Percentiles rank a stretch among this genome's conserved stretches.
phyloP scores from a whole-genome alignment of 495 filamentous ascomycete species.

The Apodospora peruviana region DNA sequence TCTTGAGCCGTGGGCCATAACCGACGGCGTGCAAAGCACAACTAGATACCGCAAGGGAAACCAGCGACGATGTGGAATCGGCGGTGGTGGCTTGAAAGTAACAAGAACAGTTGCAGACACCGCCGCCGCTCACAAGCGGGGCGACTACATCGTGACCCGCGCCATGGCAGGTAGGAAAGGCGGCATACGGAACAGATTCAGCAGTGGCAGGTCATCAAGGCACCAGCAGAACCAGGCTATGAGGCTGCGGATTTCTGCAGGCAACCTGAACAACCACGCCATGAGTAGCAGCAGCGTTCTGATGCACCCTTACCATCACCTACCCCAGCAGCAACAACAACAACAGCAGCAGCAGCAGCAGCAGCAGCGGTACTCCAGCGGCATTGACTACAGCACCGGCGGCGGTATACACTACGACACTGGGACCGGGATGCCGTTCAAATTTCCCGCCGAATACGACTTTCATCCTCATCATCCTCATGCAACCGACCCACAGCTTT shows the following conservation, averaged over 20 bases:
- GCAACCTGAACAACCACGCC: not conserved
- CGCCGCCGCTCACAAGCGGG: not conserved
- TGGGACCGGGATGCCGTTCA: not conserved
- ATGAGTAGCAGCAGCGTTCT: not conserved
- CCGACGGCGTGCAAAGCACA: slow-evolving; percentile 38
- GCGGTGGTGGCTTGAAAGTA: not conserved
- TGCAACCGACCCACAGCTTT: not conserved
- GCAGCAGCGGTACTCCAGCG: not conserved
- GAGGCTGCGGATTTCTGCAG: not conserved
- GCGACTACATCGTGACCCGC: not conserved
- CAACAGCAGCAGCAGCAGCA: not conserved
- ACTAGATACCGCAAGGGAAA: slow-evolving; percentile 43
- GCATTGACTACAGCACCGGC: not conserved
- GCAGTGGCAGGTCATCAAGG: not conserved
- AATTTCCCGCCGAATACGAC: not conserved
- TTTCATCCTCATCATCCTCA: slow-evolving; percentile 4
- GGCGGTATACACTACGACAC: not conserved
- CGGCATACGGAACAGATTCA: not conserved
- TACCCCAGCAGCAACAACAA: not conserved
- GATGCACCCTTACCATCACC: not conserved
- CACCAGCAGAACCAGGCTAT: not conserved
- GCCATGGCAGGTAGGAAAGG: not conserved
- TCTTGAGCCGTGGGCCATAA: slow-evolving; percentile 33
- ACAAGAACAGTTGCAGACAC: not conserved
- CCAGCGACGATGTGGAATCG: slow-evolving; percentile 10